These are phyloP conservation scores for Schizochytrium sp. DNA, from an alignment of 108 stramenopile genomes.

Conservation along the genomic window DNA sequence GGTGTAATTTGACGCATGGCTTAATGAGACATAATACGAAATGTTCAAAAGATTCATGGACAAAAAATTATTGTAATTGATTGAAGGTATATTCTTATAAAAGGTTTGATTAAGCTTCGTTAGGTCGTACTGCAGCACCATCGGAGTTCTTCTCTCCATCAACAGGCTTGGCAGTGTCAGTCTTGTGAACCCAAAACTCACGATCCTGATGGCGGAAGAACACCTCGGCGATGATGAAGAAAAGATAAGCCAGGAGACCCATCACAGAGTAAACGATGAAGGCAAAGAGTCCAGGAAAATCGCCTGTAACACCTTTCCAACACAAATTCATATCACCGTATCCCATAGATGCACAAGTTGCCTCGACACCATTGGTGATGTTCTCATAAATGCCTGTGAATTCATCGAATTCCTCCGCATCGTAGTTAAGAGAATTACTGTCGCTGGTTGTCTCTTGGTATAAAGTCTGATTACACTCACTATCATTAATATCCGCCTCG, in stretches of 20 bases:
- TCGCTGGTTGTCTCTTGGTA: not conserved
- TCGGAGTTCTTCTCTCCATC: not conserved
- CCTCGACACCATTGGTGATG: not conserved
- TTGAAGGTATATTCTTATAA: too few relatives aligned
- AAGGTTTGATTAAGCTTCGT: not conserved
- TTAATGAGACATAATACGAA: too few relatives aligned
- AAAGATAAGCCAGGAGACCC: not conserved
- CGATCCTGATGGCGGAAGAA: constrained; percentile 37
- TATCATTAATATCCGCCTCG: not conserved
- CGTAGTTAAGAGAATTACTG: not conserved
- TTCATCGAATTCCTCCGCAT: not conserved
- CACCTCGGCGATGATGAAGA: constrained; percentile 50
- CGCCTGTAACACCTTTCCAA: constrained; percentile 24
- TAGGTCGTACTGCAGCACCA: not conserved
- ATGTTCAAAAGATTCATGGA: too few relatives aligned
- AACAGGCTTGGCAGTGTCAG: not conserved
- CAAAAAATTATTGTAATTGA: too few relatives aligned
- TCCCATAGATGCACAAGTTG: constrained; percentile 15
- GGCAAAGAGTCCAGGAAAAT: not conserved
- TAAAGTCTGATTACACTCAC: not conserved
- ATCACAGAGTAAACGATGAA: not conserved
- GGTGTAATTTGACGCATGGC: too few relatives aligned
- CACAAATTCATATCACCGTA: constrained; percentile 32
- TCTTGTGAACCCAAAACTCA: constrained; percentile 33
- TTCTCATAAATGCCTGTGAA: not conserved